Evolutionary conservation across 1,139 yeast species (phyloP).

Genomic region (Kluyveromyces sp.): DNA sequence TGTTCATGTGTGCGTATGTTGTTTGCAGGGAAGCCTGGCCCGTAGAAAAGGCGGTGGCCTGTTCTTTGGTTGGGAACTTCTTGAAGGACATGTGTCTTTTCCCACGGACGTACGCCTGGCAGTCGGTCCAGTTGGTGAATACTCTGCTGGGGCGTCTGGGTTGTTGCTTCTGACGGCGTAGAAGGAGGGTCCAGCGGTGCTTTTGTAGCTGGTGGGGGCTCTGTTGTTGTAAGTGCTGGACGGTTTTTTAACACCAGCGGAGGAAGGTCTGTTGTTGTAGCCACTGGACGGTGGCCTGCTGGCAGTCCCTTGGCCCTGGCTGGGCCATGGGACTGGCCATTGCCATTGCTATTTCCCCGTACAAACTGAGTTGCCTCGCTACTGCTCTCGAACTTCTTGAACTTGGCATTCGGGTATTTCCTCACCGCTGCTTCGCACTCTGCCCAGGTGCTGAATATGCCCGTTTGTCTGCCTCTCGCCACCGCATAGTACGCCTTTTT

Average conservation of each 20-base stretch:
- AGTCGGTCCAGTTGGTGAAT: conserved; percentile 39
- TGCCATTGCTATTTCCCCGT: background rate
- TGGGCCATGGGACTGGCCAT: conserved; percentile 1
- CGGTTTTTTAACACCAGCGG: background rate
- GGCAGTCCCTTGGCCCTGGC: background rate
- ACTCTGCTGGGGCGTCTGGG: conserved; percentile 28
- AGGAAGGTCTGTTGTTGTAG: background rate
- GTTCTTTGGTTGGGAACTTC: conserved; percentile 35
- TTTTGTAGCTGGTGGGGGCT: background rate
- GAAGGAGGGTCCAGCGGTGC: background rate
- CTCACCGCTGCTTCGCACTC: conserved; percentile 39
- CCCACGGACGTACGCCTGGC: conserved; percentile 39
- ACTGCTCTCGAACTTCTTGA: conserved; percentile 42
- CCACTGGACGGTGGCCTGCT: background rate
- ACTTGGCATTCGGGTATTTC: conserved; percentile 50
- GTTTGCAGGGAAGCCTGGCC: conserved; percentile 16
- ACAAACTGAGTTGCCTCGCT: conserved; percentile 41
- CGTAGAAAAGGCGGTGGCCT: conserved; percentile 34
- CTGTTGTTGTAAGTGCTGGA: background rate
- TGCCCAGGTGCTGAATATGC: conserved; percentile 49
- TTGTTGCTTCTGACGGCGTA: conserved; percentile 39
- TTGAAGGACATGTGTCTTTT: conserved; percentile 40
- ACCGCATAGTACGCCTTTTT: conserved; percentile 44
- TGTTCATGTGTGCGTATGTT: conserved; percentile 15
- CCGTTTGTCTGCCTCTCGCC: conserved; percentile 44